These are phyloP conservation scores for Bathelium albidoporum DNA, from an alignment of 495 filamentous ascomycete genomes.

Conservation along the genomic window DNA sequence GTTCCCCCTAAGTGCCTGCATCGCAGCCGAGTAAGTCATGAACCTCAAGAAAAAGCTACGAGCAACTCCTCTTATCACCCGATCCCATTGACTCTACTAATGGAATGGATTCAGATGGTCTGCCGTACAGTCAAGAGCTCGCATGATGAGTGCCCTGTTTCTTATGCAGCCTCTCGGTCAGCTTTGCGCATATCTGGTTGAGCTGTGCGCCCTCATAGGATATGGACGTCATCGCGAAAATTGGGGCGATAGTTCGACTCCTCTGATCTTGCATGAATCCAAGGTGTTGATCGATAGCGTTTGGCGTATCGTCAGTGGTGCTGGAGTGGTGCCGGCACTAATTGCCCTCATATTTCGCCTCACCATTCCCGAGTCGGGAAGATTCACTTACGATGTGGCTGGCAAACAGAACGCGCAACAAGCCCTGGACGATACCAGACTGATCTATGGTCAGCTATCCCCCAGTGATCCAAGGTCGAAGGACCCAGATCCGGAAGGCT, in stretches of 20 bases:
- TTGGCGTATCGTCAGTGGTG: constrained; percentile 52
- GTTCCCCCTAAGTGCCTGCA: constrained; percentile 49
- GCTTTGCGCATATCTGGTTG: constrained; percentile 40
- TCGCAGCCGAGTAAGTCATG: constrained; percentile 47
- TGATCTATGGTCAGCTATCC: constrained; percentile 15
- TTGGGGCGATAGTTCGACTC: background rate
- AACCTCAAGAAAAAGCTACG: background rate
- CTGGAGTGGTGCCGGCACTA: constrained; percentile 50
- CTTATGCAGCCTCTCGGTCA: constrained; percentile 58
- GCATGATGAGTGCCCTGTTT: constrained; percentile 59
- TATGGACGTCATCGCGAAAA: constrained; percentile 36
- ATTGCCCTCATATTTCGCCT: constrained; percentile 50
- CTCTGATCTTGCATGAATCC: constrained; percentile 12
- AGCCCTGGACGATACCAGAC: constrained; percentile 24
- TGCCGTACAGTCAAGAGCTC: constrained; percentile 35
- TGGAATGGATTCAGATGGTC: constrained; percentile 20
- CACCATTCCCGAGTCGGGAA: constrained; percentile 51
- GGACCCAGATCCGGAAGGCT: background rate
- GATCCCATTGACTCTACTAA: too few species aligned
- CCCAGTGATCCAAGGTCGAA: background rate
- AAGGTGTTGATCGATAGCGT: constrained; percentile 39
- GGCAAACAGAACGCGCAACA: constrained; percentile 11
- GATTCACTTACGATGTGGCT: constrained; percentile 44
- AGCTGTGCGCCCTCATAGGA: constrained; percentile 11
- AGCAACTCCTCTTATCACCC: too few species aligned